Percentiles rank a stretch among this genome's conserved stretches.
Conservation (phyloP, 495 filamentous ascomycete genomes). For the Elaphomyces granulatus region DNA sequence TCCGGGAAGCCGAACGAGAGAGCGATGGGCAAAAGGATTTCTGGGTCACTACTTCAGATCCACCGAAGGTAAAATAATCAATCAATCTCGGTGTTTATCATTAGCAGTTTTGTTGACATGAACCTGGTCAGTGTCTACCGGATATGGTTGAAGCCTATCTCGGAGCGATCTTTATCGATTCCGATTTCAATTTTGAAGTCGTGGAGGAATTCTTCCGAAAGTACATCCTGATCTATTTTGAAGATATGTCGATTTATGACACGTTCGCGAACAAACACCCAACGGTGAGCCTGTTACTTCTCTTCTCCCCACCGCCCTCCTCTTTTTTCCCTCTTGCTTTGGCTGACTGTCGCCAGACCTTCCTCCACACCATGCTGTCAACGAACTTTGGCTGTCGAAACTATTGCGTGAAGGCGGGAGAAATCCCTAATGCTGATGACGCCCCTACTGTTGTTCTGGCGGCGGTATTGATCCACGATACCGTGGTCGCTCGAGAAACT, state of each 20-base stretch:
- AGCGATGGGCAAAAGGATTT: constrained; percentile 53
- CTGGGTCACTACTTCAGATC: constrained; percentile 54
- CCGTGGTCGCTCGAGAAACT: constrained; percentile 45
- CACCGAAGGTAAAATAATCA: constrained; percentile 47
- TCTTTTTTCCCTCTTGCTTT: constrained; percentile 7
- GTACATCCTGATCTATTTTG: constrained; percentile 64
- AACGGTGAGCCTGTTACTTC: constrained; percentile 25
- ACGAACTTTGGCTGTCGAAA: constrained; percentile 38
- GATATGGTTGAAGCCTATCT: constrained; percentile 86
- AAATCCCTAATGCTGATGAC: constrained; percentile 31
- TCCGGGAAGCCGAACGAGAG: constrained; percentile 39
- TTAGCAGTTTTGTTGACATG: background rate
- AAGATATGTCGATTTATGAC: constrained; percentile 81
- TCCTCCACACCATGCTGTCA: constrained; percentile 36
- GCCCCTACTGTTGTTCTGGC: constrained; percentile 43
- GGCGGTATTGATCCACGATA: constrained; percentile 62
- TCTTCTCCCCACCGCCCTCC: constrained; percentile 22
- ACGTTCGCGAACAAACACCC: constrained; percentile 83
- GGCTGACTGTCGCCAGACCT: constrained; percentile 27
- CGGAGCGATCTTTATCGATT: constrained; percentile 86
- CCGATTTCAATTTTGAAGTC: constrained; percentile 56
- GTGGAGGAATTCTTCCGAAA: constrained; percentile 64
- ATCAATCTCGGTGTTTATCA: background rate
- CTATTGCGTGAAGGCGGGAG: constrained; percentile 39
- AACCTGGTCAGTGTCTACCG: constrained; percentile 50